phyloP scores from a whole-genome alignment of 2,329 filamentous ascomycete genomes.

The Pseudogymnoascus sp. region DNA sequence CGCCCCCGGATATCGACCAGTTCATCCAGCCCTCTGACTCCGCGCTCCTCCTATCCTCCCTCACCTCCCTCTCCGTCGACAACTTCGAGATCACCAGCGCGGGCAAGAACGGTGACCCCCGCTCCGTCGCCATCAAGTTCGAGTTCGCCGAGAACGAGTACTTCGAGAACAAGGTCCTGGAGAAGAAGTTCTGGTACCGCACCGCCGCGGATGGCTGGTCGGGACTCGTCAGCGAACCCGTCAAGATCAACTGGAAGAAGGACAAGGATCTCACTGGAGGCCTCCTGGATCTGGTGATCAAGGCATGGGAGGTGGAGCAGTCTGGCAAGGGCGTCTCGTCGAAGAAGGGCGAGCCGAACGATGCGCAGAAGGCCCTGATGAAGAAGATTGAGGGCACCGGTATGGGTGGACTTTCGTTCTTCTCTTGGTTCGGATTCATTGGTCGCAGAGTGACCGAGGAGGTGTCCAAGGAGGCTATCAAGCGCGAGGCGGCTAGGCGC shows the following conservation, averaged over 20 bases:
- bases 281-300: conserved; percentile 65
- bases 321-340: conserved; percentile 30
- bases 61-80: conserved; percentile 64
- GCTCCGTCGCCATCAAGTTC: conserved; percentile 70
- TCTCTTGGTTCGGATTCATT: conserved; percentile 79
- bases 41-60: conserved; percentile 59
- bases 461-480: conserved; percentile 58
- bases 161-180: conserved; percentile 70
- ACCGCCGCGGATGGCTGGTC: conserved; percentile 60
- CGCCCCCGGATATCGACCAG: conserved; percentile 78
- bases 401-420: conserved; percentile 70
- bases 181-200: conserved; percentile 91
- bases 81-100: conserved; percentile 68
- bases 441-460: conserved; percentile 64
- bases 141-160: conserved; percentile 75
- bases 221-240: conserved; percentile 80
- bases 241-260: conserved; percentile 81
- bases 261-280: conserved; percentile 79
- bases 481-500: conserved; percentile 55
- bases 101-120: conserved; percentile 63
- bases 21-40: conserved; percentile 79
- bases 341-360: conserved; percentile 32
- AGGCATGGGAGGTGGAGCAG: conserved; percentile 59
- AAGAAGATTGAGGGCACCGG: conserved; percentile 52
- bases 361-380: conserved; percentile 45